Percentiles rank a stretch among this genome's conserved stretches.
Evolutionary conservation across 2,329 filamentous ascomycete species (phyloP).

Genomic region (Aureobasidium musti): DNA sequence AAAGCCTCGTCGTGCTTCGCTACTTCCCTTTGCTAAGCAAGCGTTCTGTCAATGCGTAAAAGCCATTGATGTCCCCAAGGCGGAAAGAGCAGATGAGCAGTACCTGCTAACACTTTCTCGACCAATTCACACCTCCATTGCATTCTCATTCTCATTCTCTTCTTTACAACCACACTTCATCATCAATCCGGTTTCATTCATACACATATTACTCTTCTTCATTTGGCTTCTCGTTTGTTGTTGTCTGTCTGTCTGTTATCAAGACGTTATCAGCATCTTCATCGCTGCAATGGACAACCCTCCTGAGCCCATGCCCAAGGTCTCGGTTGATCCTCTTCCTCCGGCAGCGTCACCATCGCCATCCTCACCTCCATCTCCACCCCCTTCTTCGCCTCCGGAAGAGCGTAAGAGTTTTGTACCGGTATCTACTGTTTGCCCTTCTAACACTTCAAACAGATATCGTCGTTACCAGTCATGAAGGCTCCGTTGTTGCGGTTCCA

Average conservation of each 20-base stretch:
- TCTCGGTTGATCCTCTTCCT: constrained; percentile 20
- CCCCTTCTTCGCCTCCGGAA: background rate
- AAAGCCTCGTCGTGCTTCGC: background rate
- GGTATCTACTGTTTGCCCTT: background rate
- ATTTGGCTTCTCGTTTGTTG: constrained; percentile 8
- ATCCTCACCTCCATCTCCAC: constrained; percentile 2
- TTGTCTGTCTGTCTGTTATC: constrained; percentile 4
- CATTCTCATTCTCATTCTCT: constrained; percentile 1
- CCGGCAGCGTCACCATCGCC: constrained; percentile 5
- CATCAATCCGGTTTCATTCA: background rate
- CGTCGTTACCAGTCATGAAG: constrained; percentile 23
- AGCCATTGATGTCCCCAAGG: background rate
- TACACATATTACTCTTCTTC: background rate
- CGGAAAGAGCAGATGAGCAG: background rate
- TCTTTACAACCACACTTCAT: constrained; percentile 1
- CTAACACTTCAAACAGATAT: constrained; percentile 3
- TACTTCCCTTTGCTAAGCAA: background rate
- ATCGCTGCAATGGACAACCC: constrained; percentile 24
- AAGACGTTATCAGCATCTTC: constrained; percentile 9
- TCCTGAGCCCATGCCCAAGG: constrained; percentile 29
- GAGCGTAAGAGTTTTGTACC: constrained; percentile 8
- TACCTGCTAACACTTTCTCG: background rate
- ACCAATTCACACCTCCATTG: background rate
- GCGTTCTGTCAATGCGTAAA: background rate
- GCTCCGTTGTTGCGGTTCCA: constrained; percentile 17